Evolutionary conservation across 495 filamentous ascomycete species (phyloP).

Genomic region (Podospora comata): DNA sequence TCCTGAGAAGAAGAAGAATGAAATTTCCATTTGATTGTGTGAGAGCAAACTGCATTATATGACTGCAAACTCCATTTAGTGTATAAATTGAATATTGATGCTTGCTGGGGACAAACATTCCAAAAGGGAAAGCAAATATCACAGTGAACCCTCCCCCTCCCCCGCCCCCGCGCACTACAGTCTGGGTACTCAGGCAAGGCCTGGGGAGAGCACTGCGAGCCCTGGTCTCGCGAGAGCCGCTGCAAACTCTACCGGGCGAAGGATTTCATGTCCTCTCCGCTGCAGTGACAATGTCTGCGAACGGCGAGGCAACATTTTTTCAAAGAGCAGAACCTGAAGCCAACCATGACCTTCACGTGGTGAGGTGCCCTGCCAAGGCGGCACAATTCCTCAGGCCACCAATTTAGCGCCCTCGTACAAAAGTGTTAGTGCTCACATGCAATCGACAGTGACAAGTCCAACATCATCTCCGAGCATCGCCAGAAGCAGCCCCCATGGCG

Average conservation of each 20-base stretch:
- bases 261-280: neutral
- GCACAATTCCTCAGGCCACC: conserved; percentile 6
- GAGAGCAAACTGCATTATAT: conserved; percentile 2
- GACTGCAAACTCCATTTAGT: neutral
- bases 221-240: too few relatives aligned
- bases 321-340: conserved; percentile 3
- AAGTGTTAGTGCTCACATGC: conserved; percentile 4
- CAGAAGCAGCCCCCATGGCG: neutral
- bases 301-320: neutral
- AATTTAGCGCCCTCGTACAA: conserved; percentile 4
- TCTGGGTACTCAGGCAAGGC: neutral
- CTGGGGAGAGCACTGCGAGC: neutral
- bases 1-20: neutral
- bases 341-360: neutral
- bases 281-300: neutral
- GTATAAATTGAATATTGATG: neutral
- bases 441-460: neutral
- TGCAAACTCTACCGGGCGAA: conserved; percentile 13
- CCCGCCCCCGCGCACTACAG: neutral
- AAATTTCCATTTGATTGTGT: neutral
- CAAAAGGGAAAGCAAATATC: neutral
- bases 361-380: conserved; percentile 6
- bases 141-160: neutral
- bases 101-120: neutral
- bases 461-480: conserved; percentile 3